These are phyloP conservation scores for Aspergillus coremiiformis DNA, from an alignment of 495 filamentous ascomycete species.

Conservation along the genomic window DNA sequence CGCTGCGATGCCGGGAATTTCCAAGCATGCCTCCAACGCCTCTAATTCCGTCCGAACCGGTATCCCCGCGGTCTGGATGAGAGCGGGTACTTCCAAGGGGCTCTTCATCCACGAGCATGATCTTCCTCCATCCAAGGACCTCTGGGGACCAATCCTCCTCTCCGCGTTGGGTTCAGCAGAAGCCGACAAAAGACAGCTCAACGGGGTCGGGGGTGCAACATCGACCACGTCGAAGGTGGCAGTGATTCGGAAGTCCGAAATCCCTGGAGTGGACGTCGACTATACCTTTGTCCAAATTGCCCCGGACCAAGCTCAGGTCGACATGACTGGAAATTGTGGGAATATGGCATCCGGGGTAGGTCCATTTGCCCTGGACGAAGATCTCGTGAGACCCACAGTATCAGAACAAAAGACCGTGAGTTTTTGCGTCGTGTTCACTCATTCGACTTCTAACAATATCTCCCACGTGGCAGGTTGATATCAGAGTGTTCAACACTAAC, in stretches of 20 bases:
- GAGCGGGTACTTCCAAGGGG: conserved; percentile 34
- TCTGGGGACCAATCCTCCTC: conserved; percentile 26
- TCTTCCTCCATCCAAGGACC: conserved; percentile 15
- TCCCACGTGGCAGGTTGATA: conserved; percentile 15
- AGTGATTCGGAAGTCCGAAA: conserved; percentile 22
- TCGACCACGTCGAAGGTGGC: conserved; percentile 37
- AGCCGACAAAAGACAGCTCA: conserved; percentile 14
- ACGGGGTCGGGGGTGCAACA: conserved; percentile 33
- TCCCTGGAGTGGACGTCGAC: conserved; percentile 27
- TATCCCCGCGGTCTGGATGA: conserved; percentile 31
- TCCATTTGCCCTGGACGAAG: conserved; percentile 32
- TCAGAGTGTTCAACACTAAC: conserved; percentile 28
- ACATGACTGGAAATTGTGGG: conserved; percentile 37
- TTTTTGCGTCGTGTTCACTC: background rate
- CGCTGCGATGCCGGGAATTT: background rate
- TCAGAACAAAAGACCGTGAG: conserved; percentile 9
- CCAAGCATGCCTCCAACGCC: background rate
- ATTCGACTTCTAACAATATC: background rate
- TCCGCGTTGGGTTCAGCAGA: conserved; percentile 23
- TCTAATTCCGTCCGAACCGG: background rate
- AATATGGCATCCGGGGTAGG: conserved; percentile 35
- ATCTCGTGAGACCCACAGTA: conserved; percentile 14
- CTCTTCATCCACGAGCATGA: conserved; percentile 28
- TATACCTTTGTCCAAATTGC: conserved; percentile 35
- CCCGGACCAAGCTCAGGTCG: conserved; percentile 23